phyloP scores from a whole-genome alignment of 2,329 filamentous ascomycete species.

The Pseudodiploospora longispora region DNA sequence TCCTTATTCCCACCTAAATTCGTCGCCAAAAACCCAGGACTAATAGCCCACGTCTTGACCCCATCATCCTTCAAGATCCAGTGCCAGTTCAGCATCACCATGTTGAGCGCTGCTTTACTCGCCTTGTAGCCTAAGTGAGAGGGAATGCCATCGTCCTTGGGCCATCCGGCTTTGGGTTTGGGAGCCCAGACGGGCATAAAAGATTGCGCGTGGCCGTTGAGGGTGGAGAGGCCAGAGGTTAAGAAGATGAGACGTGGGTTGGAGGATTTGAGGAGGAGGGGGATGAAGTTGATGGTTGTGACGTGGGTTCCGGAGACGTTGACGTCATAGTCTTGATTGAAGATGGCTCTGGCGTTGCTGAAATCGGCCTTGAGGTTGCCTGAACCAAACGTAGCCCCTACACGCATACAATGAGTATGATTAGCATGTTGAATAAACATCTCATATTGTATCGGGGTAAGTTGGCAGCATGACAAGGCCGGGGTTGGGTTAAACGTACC shows the following conservation, averaged over 20 bases:
- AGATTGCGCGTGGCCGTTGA: slow-evolving; percentile 22
- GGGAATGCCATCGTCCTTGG: slow-evolving; percentile 39
- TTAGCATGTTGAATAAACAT: not conserved
- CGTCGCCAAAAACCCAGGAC: slow-evolving; percentile 41
- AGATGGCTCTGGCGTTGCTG: slow-evolving; percentile 28
- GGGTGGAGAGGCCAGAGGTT: slow-evolving; percentile 33
- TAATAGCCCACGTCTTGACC: slow-evolving; percentile 41
- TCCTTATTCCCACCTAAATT: slow-evolving; percentile 27
- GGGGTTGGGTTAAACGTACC: slow-evolving; percentile 23
- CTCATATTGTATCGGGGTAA: not conserved
- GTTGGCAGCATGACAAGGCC: no score
- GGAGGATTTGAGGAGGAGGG: slow-evolving; percentile 33
- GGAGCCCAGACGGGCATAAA: slow-evolving; percentile 17
- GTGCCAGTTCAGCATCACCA: slow-evolving; percentile 34
- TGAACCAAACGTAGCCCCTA: slow-evolving; percentile 36
- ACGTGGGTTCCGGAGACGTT: slow-evolving; percentile 41
- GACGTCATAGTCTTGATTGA: slow-evolving; percentile 39
- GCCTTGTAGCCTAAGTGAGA: slow-evolving; percentile 14
- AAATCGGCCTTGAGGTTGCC: slow-evolving; percentile 15
- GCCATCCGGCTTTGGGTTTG: slow-evolving; percentile 34
- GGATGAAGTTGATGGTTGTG: slow-evolving; percentile 30
- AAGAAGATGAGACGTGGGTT: slow-evolving; percentile 43
- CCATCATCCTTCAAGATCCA: slow-evolving; percentile 37
- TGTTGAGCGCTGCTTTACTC: slow-evolving; percentile 21
- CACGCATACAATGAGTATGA: no score